These are phyloP conservation scores for Colletotrichum shisoi DNA, from an alignment of 2,329 filamentous ascomycete species.

Conservation along the genomic window DNA sequence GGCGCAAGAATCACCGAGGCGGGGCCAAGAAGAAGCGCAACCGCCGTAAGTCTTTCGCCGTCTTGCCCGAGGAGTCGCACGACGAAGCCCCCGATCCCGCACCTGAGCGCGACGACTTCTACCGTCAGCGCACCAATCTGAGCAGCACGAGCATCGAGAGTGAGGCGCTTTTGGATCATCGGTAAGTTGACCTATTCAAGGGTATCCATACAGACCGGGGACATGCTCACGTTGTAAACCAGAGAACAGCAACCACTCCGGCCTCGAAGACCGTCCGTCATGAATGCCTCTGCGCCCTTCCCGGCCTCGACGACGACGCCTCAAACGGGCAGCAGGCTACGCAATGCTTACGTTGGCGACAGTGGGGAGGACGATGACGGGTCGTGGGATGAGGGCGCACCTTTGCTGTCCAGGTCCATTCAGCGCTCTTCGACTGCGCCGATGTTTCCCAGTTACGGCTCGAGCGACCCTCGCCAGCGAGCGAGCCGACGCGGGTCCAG, in stretches of 20 bases:
- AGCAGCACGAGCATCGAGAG: conserved; percentile 92
- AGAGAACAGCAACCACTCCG: conserved; percentile 70
- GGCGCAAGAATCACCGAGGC: conserved; percentile 77
- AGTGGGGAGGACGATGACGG: conserved; percentile 58
- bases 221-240: conserved; percentile 31
- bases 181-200: conserved; percentile 57
- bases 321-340: conserved; percentile 41
- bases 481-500: conserved; percentile 59
- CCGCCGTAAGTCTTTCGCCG: conserved; percentile 82
- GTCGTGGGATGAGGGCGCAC: conserved; percentile 59
- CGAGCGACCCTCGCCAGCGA: conserved; percentile 40
- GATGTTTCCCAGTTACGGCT: conserved; percentile 37
- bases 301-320: conserved; percentile 38
- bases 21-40: conserved; percentile 79
- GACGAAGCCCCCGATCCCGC: conserved; percentile 47
- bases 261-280: conserved; percentile 66
- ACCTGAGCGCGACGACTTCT: conserved; percentile 55
- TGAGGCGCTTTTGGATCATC: conserved; percentile 85
- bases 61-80: conserved; percentile 64
- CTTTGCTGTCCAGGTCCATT: conserved; percentile 59
- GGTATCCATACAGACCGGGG: not conserved
- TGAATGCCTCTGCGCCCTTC: conserved; percentile 49
- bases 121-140: conserved; percentile 63
- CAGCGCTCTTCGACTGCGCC: conserved; percentile 45
- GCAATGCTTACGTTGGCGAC: conserved; percentile 47